Evolutionary conservation across 1,284 basidiomycete species (phyloP).

Genomic region (Sporisorium graminicola): DNA sequence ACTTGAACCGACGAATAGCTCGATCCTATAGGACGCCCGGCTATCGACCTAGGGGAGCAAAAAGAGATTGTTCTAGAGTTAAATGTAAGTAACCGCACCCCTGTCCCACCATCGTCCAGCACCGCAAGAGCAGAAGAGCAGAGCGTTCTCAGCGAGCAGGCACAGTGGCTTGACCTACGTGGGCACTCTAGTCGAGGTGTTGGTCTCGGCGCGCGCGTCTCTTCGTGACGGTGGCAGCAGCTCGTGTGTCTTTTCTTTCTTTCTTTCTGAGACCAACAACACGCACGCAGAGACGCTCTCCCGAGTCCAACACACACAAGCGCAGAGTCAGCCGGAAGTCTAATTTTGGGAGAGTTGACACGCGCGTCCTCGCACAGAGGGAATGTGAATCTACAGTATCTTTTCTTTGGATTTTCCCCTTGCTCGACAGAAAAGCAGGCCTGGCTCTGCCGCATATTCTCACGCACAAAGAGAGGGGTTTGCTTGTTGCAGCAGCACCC

Average conservation of each 20-base stretch:
- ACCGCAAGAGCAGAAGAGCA: neutral
- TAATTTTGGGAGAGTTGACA: neutral
- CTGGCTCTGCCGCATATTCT: no score
- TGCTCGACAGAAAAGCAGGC: no score
- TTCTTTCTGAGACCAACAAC: neutral
- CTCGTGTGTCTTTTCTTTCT: no score
- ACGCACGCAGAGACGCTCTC: neutral
- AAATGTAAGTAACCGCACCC: neutral
- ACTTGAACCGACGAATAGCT: neutral
- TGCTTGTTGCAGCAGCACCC: no score
- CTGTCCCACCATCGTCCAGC: neutral
- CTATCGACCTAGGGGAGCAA: neutral
- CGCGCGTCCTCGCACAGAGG: neutral
- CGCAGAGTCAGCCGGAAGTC: neutral
- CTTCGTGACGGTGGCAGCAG: neutral
- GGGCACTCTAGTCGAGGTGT: neutral
- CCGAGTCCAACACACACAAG: conserved; percentile 1
- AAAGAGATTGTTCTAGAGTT: neutral
- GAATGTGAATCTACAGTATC: neutral
- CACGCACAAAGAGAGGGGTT: no score
- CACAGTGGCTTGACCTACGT: no score
- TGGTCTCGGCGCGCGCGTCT: conserved; percentile 2
- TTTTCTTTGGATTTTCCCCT: neutral
- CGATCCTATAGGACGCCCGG: neutral
- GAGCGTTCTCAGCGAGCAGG: neutral